Conservation (phyloP, 192 early-diverging fungal species). For the Physocladia obscura region DNA sequence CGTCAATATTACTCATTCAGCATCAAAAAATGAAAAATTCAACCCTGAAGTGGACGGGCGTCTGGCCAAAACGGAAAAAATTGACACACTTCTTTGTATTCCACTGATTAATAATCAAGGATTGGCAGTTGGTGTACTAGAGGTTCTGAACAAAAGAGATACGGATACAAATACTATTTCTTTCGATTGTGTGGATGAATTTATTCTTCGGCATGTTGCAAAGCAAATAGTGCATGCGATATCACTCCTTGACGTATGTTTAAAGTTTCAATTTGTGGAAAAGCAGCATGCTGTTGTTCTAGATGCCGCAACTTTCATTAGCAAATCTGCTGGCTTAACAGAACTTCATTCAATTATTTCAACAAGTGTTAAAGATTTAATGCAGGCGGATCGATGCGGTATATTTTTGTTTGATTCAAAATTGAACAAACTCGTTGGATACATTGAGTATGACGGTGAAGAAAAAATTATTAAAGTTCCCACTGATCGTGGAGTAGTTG, state of each 20-base stretch:
- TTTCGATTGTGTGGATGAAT: conserved; percentile 12
- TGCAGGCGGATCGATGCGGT: conserved; percentile 7
- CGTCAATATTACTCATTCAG: conserved; percentile 2
- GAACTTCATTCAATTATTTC: not conserved
- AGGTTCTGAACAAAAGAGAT: conserved; percentile 15
- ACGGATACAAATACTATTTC: not conserved
- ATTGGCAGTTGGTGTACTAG: not conserved
- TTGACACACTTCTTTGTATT: conserved; percentile 5
- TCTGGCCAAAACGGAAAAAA: not conserved
- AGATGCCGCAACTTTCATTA: not conserved
- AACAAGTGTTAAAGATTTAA: not conserved
- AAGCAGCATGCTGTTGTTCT: not conserved
- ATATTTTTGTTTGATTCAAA: conserved; percentile 8
- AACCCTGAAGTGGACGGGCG: conserved; percentile 1
- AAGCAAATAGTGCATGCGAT: not conserved
- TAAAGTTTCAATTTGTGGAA: not conserved
- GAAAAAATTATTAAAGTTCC: not conserved
- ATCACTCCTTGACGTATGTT: not conserved
- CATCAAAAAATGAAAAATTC: not conserved
- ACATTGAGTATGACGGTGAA: not conserved
- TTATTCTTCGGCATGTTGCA: conserved; percentile 7
- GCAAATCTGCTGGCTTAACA: not conserved
- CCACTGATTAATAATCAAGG: not conserved
- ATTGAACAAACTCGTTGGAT: not conserved
- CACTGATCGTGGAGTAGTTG: not conserved